phyloP scores from a whole-genome alignment of 345 rosid species.

The Streptanthus diversifolius region DNA sequence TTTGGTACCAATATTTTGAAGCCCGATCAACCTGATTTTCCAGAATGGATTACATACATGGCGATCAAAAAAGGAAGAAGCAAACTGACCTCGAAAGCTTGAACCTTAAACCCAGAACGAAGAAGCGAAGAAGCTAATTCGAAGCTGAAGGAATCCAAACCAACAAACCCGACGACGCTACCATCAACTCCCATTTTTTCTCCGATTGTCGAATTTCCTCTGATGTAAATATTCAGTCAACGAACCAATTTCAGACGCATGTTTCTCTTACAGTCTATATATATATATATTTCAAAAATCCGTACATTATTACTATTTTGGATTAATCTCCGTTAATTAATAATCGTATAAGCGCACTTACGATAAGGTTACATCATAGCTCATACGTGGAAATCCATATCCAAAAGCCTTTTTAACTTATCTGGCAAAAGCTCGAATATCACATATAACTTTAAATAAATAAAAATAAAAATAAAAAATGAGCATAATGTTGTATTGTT shows the following conservation, averaged over 20 bases:
- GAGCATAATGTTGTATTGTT: not conserved
- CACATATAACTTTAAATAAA: not conserved
- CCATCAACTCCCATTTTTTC: slow-evolving; percentile 23
- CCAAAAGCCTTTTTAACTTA: slow-evolving; percentile 11
- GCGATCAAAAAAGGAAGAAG: not conserved
- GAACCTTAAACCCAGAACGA: slow-evolving; percentile 55
- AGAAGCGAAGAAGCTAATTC: slow-evolving; percentile 75
- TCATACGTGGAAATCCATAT: slow-evolving; percentile 30
- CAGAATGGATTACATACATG: not conserved
- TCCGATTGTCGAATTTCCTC: not conserved
- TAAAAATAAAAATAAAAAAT: not conserved
- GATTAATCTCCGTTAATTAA: not conserved
- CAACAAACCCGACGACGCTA: slow-evolving; percentile 63
- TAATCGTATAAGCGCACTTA: not conserved
- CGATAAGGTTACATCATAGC: not conserved
- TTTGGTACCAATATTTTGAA: not conserved
- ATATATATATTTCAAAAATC: not conserved
- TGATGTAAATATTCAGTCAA: not conserved
- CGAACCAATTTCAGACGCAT: slow-evolving; percentile 17
- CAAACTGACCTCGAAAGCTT: slow-evolving; percentile 62
- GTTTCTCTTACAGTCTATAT: not conserved
- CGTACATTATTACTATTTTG: not conserved
- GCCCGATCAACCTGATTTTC: not conserved
- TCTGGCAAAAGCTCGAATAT: not conserved
- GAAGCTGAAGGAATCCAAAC: slow-evolving; percentile 59